These are phyloP conservation scores for Pseudogymnoascus sp. DNA, from an alignment of 2,329 filamentous ascomycete genomes.

Conservation along the genomic window DNA sequence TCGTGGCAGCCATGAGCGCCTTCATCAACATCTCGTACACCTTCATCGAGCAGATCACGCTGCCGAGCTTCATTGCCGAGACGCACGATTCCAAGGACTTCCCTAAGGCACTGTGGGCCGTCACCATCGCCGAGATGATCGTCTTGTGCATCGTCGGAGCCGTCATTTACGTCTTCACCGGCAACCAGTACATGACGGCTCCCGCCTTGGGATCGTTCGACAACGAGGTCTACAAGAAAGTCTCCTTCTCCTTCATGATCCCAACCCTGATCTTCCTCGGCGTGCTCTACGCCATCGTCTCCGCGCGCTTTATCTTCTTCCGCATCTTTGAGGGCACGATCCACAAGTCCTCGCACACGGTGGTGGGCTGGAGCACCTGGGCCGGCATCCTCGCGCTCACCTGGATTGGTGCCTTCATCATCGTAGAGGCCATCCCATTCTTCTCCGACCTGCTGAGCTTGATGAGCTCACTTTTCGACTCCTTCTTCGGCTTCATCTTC, in stretches of 20 bases:
- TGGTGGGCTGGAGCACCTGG: conserved; percentile 76
- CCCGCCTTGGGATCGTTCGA: conserved; percentile 81
- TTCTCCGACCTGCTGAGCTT: conserved; percentile 65
- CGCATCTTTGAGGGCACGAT: conserved; percentile 70
- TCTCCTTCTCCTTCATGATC: conserved; percentile 91
- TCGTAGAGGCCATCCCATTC: conserved; percentile 88
- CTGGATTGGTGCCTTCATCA: conserved; percentile 87
- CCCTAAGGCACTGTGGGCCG: conserved; percentile 84
- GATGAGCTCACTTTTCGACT: conserved; percentile 86
- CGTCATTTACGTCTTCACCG: conserved; percentile 79
- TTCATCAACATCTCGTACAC: conserved; percentile 96
- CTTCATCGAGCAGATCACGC: conserved; percentile 89
- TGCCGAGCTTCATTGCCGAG: conserved; percentile 91
- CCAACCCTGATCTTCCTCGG: conserved; percentile 89
- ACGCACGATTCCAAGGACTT: conserved; percentile 79
- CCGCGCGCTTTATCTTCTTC: conserved; percentile 86
- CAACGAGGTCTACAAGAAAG: conserved; percentile 69
- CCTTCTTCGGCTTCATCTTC: conserved; percentile 93
- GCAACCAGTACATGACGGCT: conserved; percentile 78
- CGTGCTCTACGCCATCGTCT: conserved; percentile 83
- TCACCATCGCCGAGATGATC: conserved; percentile 80
- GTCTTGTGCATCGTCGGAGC: conserved; percentile 76
- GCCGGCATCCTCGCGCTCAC: conserved; percentile 60
- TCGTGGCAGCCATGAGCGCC: conserved; percentile 73
- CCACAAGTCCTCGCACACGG: conserved; percentile 73